Base-by-base conservation (phyloP, 192 early-diverging fungal species). In the Backusella parvicylindrica region DNA sequence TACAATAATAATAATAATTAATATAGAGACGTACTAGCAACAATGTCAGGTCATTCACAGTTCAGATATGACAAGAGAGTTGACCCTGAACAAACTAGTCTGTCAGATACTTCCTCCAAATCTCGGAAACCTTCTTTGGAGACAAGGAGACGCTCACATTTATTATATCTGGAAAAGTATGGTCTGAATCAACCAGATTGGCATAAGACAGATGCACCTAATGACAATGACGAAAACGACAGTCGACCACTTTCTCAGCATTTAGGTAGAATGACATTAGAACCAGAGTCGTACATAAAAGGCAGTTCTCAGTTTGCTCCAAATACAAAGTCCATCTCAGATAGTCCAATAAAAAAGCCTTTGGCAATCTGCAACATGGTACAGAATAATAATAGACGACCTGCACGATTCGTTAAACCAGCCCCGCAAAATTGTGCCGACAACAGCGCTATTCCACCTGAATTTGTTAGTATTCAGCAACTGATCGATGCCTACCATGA, bases 401-500 rank as follows among this genome's bases (percentile, higher is more conserved):
- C 81, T 15, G 33, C 66, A 23, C 70, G 68, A 33, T 82, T 76
- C 64, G 67, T 79, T 37, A 82, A 82, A 70, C 81, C 81, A 28
- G 74, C 74, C 15, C 23, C 43, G 15, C 73, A 66, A 40, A 67
- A 40, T 28, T 18, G 49, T 23, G 64, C 26, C 30, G 36, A 33
- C 18, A 70, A 73, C 18, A 13, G n/a, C n/a, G n/a, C 21, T 23
- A 37, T 68, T 23, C 66, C 66, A 68, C 77, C 87, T 0, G 83
- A 86, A 43, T 80, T 86, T 16, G 78, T 82, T 18, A 76, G 81
- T 23, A 82, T 84, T 8, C 66, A 87, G 32, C 73, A 82, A 35
- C 84, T 86, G 11, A 92, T 91, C 75, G 90, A 92, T 69, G 71
- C 80, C 7, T 93, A 91, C 73, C 82, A 86, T 47, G 82, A 87